These are phyloP conservation scores for Stemphylium lycopersici DNA, from an alignment of 2,329 filamentous ascomycete species.

Conservation along the genomic window DNA sequence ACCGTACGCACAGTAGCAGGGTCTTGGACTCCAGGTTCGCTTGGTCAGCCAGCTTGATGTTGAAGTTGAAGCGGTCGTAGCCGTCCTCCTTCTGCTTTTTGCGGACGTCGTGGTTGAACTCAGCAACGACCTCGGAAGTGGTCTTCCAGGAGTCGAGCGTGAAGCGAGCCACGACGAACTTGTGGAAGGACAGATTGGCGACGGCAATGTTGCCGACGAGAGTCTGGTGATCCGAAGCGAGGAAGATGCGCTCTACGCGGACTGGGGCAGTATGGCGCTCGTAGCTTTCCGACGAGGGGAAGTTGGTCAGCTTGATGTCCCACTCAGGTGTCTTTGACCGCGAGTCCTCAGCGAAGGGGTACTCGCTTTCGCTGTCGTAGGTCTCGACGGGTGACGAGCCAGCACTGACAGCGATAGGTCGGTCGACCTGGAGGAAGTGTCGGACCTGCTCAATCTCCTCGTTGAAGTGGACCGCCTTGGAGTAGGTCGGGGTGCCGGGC, in stretches of 20 bases:
- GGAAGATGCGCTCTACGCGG: slow-evolving; percentile 83
- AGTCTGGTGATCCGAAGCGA: slow-evolving; percentile 86
- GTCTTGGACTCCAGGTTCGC: slow-evolving; percentile 93
- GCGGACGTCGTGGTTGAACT: slow-evolving; percentile 80
- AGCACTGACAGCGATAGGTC: slow-evolving; percentile 93
- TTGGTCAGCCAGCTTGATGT: slow-evolving; percentile 88
- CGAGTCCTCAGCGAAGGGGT: slow-evolving; percentile 72
- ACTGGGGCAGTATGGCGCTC: slow-evolving; percentile 70
- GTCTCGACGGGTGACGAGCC: slow-evolving; percentile 88
- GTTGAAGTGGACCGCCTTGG: slow-evolving; percentile 98
- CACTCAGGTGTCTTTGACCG: slow-evolving; percentile 68
- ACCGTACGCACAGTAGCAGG: slow-evolving; percentile 88
- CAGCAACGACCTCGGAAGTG: slow-evolving; percentile 89
- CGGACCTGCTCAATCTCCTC: slow-evolving; percentile 94
- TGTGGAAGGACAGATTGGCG: slow-evolving; percentile 87
- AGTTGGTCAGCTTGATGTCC: slow-evolving; percentile 86
- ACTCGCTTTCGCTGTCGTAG: slow-evolving; percentile 87
- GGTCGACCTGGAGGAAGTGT: slow-evolving; percentile 92
- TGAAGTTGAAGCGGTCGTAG: slow-evolving; percentile 91
- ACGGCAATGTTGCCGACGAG: slow-evolving; percentile 84
- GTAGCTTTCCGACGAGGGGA: slow-evolving; percentile 68
- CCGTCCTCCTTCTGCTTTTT: slow-evolving; percentile 69
- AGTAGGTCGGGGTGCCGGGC: slow-evolving; percentile 94
- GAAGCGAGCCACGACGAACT: slow-evolving; percentile 88
- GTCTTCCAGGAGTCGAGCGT: slow-evolving; percentile 99